Base-by-base conservation (phyloP, 106 monocot genomes). In the Vanilla planifolia region DNA sequence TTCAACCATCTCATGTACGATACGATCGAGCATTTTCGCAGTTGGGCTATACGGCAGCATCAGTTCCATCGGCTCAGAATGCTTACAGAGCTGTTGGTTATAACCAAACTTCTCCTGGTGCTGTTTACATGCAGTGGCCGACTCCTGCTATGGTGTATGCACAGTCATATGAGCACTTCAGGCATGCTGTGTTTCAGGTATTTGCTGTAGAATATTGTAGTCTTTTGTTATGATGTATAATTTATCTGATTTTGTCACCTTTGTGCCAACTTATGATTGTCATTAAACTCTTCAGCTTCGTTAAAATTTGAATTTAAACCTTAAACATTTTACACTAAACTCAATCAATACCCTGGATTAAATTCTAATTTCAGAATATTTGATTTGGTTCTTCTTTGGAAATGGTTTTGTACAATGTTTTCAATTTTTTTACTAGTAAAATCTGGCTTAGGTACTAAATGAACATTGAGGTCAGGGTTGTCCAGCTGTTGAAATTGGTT, bases 41-140 rank as follows among this genome's bases (percentile, higher is more conserved):
- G 58, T 32, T 74, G 51, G 59, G 68, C 36, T 85, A 74, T 52
- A 44, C 70, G 43, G 40, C 60, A 42, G 8, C 67, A 2, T n/a
- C n/a, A n/a, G 64, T 68, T 40, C 57, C 33, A 19, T 21, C 67
- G 43, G 42, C 45, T 7, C 26, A 66, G 16, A 69, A 30, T 53
- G 40, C 72, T 0, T 56, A 60, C 39, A 44, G 51, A 66, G 43
- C 67, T 33, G 52, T 71, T 68, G 81, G 80, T 39, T 67, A 72
- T 61, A 63, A 72, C 37, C 85, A 79, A 57, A 65, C 67, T 19
- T 60, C 73, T 11, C 60, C 76, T 47, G 78, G 74, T 74, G 76
- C 71, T 66, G 72, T 83, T 29, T 96, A 90, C 60, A 71, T 81
- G 65, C 83, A 84, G 23, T 98, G 81, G 81, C 91, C 90, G 40